Base-by-base conservation (phyloP, 1,284 basidiomycete species). In the Cerioporus squamosus region DNA sequence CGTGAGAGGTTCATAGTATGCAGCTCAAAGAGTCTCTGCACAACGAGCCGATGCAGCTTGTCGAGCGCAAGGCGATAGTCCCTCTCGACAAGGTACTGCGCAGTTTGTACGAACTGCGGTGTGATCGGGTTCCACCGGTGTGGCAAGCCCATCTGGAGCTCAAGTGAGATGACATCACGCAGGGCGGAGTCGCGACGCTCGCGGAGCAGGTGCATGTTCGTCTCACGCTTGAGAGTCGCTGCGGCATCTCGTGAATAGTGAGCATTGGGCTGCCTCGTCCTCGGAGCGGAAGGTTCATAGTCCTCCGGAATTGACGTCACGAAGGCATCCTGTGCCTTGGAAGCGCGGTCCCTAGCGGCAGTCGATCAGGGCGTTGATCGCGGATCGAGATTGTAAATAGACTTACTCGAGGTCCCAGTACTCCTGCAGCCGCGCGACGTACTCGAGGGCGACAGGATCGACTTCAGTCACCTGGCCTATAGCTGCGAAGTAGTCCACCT, bases 11-110 rank as follows among this genome's bases (percentile, higher is more conserved):
- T 72, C 22, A 68, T 51, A 46, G 69, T 73, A 24, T 70, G 53
- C 8, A 74, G 62, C 59, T 74, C 70, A 39, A 74, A 72, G 1
- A 74, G 56, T 4, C 67, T 59, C 51, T 65, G 62, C 0, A 72
- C 60, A 1, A 74, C 66, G 5, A 73, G 67, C 2, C 60, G 55
- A 31, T 74, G 70, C 2, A 74, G 59, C 18, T 65, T 46, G 20
- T 70, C 64, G 5, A 73, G 59, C 2, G 72, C 67, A 1, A 36
- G 40, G 3, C 66, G 64, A 48, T 67, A 74, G n/a, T 58, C 47
- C 1, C 67, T 61, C 14, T 57, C 24, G 3, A 46, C 22, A 1
- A 72, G 54, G 33, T 68, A 66, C 22, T 57, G 33, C 15, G 51
- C 23, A 0, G 59, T 61, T 1, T 47, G 18, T 2, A n/a, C 5